Evolutionary conservation across 1,284 basidiomycete species (phyloP).

Genomic region (Anthracocystis panici-leucophaei): DNA sequence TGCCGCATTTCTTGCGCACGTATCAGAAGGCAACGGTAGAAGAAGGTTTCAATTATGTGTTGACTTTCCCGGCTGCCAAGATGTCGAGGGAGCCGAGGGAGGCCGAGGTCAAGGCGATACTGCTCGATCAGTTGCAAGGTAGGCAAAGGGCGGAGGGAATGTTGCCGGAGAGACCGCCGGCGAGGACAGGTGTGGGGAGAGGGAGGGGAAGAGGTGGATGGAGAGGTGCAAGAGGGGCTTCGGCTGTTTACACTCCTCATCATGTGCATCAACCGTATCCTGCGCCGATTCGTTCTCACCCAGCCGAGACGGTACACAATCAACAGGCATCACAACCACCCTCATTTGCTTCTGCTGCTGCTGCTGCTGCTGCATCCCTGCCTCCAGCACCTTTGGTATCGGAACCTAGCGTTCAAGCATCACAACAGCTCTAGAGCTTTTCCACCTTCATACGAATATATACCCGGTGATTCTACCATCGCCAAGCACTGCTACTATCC

Average conservation of each 20-base stretch:
- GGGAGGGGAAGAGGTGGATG: conserved; percentile 16
- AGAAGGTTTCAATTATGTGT: conserved; percentile 42
- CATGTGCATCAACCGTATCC: conserved; percentile 22
- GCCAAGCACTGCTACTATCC: not conserved
- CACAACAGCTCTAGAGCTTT: not conserved
- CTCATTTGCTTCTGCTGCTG: conserved; percentile 29
- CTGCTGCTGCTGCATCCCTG: conserved; percentile 23
- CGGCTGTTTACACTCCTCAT: conserved; percentile 30
- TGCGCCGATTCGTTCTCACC: not conserved
- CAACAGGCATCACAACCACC: conserved; percentile 3
- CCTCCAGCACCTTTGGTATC: conserved; percentile 1
- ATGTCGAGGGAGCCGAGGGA: conserved; percentile 24
- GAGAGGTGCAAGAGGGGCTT: conserved; percentile 21
- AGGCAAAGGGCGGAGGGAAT: conserved; percentile 19
- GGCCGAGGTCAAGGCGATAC: conserved; percentile 21
- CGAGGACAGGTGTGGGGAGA: conserved; percentile 15
- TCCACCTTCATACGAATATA: not conserved
- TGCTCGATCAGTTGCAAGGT: conserved; percentile 21
- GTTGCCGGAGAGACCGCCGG: conserved; percentile 31
- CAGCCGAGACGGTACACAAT: not conserved
- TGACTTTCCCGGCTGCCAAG: conserved; percentile 27
- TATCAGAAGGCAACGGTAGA: conserved; percentile 36
- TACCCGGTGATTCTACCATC: not conserved
- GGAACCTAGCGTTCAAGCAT: not conserved
- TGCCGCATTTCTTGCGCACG: conserved; percentile 34